Percentiles rank a stretch among this genome's conserved stretches.
phyloP scores from a whole-genome alignment of 306 rosid genomes.

The Begonia peltatifolia region DNA sequence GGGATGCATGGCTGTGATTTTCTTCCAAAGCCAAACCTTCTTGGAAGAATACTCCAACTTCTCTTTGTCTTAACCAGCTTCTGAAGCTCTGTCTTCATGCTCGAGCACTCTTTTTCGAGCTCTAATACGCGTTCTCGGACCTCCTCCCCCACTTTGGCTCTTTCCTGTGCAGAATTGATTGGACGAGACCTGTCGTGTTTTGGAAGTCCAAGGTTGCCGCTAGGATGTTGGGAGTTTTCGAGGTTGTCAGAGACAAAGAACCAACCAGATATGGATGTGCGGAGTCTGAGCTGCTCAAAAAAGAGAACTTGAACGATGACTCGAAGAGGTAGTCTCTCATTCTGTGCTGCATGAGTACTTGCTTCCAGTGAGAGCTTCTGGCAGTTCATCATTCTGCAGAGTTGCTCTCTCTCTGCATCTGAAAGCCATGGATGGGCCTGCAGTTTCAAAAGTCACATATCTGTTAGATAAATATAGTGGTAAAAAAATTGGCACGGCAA shows the following conservation, averaged over 20 bases:
- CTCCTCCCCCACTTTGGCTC: slow-evolving; percentile 18
- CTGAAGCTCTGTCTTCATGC: slow-evolving; percentile 49
- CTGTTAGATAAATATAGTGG: too few relatives aligned
- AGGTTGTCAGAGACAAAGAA: slow-evolving; percentile 59
- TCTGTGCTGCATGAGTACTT: slow-evolving; percentile 81
- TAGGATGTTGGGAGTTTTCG: slow-evolving; percentile 36
- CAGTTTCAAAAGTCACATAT: slow-evolving; percentile 3
- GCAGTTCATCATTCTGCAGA: slow-evolving; percentile 73
- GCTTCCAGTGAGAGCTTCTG: slow-evolving; percentile 77
- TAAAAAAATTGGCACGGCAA: not conserved
- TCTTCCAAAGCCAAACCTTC: slow-evolving; percentile 42
- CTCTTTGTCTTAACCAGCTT: slow-evolving; percentile 46
- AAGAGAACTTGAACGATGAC: slow-evolving; percentile 72
- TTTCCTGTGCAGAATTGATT: slow-evolving; percentile 18
- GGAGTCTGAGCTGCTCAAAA: slow-evolving; percentile 77
- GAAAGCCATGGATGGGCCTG: slow-evolving; percentile 86
- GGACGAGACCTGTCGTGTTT: slow-evolving; percentile 19
- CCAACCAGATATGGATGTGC: slow-evolving; percentile 81
- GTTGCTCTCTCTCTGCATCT: slow-evolving; percentile 72
- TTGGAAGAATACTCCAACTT: slow-evolving; percentile 64
- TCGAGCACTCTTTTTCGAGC: slow-evolving; percentile 65
- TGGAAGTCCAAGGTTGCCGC: slow-evolving; percentile 27
- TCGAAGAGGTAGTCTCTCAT: slow-evolving; percentile 68
- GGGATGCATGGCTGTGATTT: slow-evolving; percentile 28
- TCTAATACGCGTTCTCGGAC: slow-evolving; percentile 53